Base-by-base conservation (phyloP, 352 stramenopile species). In the Globisporangium iwayamae region DNA sequence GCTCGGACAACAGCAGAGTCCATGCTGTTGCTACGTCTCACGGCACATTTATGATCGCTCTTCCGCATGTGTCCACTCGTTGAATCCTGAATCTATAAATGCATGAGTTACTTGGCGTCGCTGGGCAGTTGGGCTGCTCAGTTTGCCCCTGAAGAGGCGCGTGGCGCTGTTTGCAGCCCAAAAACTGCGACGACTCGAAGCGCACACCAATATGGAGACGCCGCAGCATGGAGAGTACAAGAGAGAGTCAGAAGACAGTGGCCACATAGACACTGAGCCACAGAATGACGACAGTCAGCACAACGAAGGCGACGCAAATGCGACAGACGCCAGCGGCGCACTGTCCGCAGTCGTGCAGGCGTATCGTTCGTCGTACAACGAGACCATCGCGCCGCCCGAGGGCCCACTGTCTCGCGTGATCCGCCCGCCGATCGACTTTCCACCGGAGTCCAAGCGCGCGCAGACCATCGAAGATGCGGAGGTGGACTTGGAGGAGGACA, bases 391-490 rank as follows among this genome's bases (percentile, higher is more conserved):
- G 36, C 71, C 76, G 13, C 76, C 72, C 14, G 67, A 63, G 43
- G 74, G 74, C 0, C 71, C 75, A 53, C 61, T 80, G 8, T 71
- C 73, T 38, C 74, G 76, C 36, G 76, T 72, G 56, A 78, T 90
- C 53, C 75, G 77, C 0, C 81, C 84, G 9, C 79, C 81, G 0
- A 67, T 82, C n/a, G 81, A 86, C 30, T 85, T 90, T 45, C 71
- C 72, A 16, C 69, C 76, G n/a, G 84, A 93, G 47, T 91, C 82
- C 16, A 93, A 91, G 69, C 79, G 81, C 51, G 81, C 82, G 4
- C 75, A 87, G 56, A 62, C 84, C 16, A 92, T 93, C 36, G 85
- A 91, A 50, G 71, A 83, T 62, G 85, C 76, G 0, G 86, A 96
- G 55, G 74, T 82, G 48, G 75, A 92, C 16, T 70, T 96, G 8